Conservation (phyloP, 2,329 filamentous ascomycete species). For the Beauveria medogensis region DNA sequence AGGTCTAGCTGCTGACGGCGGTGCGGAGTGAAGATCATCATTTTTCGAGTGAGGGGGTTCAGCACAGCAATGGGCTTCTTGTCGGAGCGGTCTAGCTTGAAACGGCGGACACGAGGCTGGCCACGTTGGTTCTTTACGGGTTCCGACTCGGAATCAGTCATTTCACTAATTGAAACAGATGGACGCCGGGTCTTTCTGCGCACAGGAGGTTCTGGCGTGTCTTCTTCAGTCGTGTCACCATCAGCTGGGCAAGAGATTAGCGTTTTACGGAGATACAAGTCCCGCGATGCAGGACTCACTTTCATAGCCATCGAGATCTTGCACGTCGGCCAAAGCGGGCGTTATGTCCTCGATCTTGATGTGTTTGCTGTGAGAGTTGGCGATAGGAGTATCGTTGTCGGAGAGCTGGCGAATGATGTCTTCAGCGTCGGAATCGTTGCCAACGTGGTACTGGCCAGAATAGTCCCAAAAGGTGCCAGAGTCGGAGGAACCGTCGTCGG, state of each 20-base stretch:
- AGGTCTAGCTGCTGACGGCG: slow-evolving; percentile 41
- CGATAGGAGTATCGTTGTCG: slow-evolving; percentile 34
- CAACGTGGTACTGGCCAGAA: slow-evolving; percentile 33
- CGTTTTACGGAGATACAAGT: slow-evolving; percentile 14
- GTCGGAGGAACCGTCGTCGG: slow-evolving; percentile 48
- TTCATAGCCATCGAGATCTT: slow-evolving; percentile 50
- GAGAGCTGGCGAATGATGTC: slow-evolving; percentile 28
- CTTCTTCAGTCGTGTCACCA: slow-evolving; percentile 55
- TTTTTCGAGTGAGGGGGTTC: slow-evolving; percentile 49
- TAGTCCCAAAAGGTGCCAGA: slow-evolving; percentile 59
- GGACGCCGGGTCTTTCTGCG: slow-evolving; percentile 40
- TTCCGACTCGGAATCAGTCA: slow-evolving; percentile 44
- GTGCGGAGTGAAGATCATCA: slow-evolving; percentile 56
- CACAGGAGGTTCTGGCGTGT: slow-evolving; percentile 41
- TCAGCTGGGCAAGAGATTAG: slow-evolving; percentile 42
- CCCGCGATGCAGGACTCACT: slow-evolving; percentile 38
- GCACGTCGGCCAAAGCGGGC: slow-evolving; percentile 25
- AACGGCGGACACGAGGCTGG: slow-evolving; percentile 46
- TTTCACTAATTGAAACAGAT: slow-evolving; percentile 28
- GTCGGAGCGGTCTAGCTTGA: slow-evolving; percentile 44
- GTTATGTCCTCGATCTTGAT: slow-evolving; percentile 18
- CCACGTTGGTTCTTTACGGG: slow-evolving; percentile 40
- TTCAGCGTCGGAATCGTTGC: slow-evolving; percentile 35
- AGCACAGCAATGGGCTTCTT: slow-evolving; percentile 52
- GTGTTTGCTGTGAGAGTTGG: slow-evolving; percentile 30